Evolutionary conservation across 495 filamentous ascomycete genomes (phyloP), one percentile per base, ranked within the genome.

Genomic region (Astrocystis sublimbata): DNA sequence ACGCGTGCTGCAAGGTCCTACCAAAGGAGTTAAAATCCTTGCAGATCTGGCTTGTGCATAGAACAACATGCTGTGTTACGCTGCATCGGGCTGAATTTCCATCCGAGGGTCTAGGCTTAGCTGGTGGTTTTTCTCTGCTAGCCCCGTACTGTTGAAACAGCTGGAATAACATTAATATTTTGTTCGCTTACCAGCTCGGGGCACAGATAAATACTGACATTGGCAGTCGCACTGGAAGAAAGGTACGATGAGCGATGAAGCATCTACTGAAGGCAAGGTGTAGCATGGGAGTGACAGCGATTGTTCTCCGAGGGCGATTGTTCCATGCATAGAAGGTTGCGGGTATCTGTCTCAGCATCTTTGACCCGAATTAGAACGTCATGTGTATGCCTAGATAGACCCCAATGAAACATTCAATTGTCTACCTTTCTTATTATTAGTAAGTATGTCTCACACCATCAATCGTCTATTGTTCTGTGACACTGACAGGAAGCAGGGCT

Each of bases 151-250:
- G 21, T 40, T 6, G 3, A 41, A 41, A 35, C 28, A 36, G 50
- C 58, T 31, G 58, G 17, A 43, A 33, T 60, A 50, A 19, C 43
- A 21, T 41, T 36, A 36, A 43, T 49, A 61, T 61, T 38, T 53
- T 17, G 47, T 42, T 61, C 58, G 45, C 58, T 53, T 61, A 50
- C 58, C n/a, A 43, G 28, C 12, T 49, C 45, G 33, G 47, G 36
- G 28, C 40, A 40, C 19, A 53, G 40, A 17, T n/a, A 26, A 36
- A 8, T 30, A n/a, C 21, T 49, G 31, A 24, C 38, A 23, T 43
- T 43, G 46, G 38, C 33, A n/a, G 36, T 53, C 35, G 17, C 15
- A 9, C 30, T 40, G 21, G 33, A n/a, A 3, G 45, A 19, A 15
- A 28, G 46, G n/a, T 50, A 26, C 17, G 36, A 35, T 36, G 38